phyloP scores from a whole-genome alignment of 768 basidiomycete genomes.

The Leccinum sublutescens region DNA sequence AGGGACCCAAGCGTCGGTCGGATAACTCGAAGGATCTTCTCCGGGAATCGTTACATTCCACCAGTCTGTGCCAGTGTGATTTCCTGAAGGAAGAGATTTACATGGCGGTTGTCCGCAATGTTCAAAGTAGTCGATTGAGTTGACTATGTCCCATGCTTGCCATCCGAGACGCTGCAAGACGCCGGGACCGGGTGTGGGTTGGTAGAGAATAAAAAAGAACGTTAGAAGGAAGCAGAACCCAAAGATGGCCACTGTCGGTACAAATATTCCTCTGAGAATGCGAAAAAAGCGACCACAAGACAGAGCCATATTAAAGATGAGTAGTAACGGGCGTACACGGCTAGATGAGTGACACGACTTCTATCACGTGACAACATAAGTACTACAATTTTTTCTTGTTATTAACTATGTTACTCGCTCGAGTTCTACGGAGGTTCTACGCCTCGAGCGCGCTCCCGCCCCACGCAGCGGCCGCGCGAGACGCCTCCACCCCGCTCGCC shows the following conservation, averaged over 20 bases:
- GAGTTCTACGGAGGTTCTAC: conserved; percentile 41
- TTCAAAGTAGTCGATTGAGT: conserved; percentile 21
- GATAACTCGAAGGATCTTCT: conserved; percentile 64
- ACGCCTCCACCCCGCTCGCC: conserved; percentile 69
- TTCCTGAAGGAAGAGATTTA: background rate
- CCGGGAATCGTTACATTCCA: conserved; percentile 16
- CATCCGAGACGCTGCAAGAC: conserved; percentile 73
- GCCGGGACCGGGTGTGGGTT: conserved; percentile 73
- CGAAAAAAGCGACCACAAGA: conserved; percentile 47
- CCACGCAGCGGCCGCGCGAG: conserved; percentile 49
- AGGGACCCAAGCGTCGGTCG: conserved; percentile 55
- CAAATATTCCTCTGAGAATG: conserved; percentile 50
- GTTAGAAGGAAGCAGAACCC: conserved; percentile 72
- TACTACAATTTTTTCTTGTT: background rate
- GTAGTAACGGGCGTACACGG: too few species aligned
- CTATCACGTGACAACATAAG: too few species aligned
- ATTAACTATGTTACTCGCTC: conserved; percentile 12
- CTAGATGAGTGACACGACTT: background rate
- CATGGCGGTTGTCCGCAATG: background rate
- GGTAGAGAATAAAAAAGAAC: conserved; percentile 78
- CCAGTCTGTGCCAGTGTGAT: conserved; percentile 12
- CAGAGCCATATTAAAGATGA: conserved; percentile 24
- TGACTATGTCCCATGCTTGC: conserved; percentile 82
- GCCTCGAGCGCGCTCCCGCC: conserved; percentile 49
- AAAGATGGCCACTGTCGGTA: conserved; percentile 58